A percentile compares a stretch with the other conserved stretches of the same genome.
Evolutionary conservation across 2,329 filamentous ascomycete species (phyloP).

Genomic region (Lomentospora prolificans): DNA sequence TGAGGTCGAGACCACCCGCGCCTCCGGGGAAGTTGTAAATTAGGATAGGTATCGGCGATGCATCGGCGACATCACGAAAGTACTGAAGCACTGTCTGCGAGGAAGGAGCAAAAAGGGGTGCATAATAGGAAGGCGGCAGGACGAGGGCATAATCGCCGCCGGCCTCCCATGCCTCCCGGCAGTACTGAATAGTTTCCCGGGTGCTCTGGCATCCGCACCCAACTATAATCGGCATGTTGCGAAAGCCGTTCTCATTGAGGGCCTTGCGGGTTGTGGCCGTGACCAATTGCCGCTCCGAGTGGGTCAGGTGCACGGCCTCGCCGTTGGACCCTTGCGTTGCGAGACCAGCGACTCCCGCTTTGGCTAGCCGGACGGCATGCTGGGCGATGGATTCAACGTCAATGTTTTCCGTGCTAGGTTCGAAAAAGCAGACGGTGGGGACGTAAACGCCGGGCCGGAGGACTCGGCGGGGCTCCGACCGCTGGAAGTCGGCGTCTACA

Average conservation of each 20-base stretch:
- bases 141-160: slow-evolving; percentile 70
- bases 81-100: slow-evolving; percentile 39
- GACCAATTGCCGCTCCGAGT: slow-evolving; percentile 58
- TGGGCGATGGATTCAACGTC: slow-evolving; percentile 51
- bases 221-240: slow-evolving; percentile 61
- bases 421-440: slow-evolving; percentile 66
- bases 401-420: slow-evolving; percentile 53
- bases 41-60: slow-evolving; percentile 47
- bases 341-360: slow-evolving; percentile 62
- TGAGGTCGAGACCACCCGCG: slow-evolving; percentile 45
- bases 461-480: slow-evolving; percentile 17
- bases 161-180: slow-evolving; percentile 55
- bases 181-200: slow-evolving; percentile 60
- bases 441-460: slow-evolving; percentile 54
- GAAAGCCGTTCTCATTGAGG: slow-evolving; percentile 52
- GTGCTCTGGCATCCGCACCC: slow-evolving; percentile 67
- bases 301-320: slow-evolving; percentile 69
- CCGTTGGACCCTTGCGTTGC: slow-evolving; percentile 75
- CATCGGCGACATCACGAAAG: slow-evolving; percentile 52
- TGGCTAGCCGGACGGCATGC: slow-evolving; percentile 59
- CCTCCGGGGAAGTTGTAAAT: slow-evolving; percentile 57
- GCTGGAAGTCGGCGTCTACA: neutral
- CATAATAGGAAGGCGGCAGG: slow-evolving; percentile 69
- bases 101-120: slow-evolving; percentile 51
- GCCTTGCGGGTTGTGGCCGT: slow-evolving; percentile 61